These are phyloP conservation scores for Botryotinia narcissicola DNA, from an alignment of 2,329 filamentous ascomycete species.

Conservation along the genomic window DNA sequence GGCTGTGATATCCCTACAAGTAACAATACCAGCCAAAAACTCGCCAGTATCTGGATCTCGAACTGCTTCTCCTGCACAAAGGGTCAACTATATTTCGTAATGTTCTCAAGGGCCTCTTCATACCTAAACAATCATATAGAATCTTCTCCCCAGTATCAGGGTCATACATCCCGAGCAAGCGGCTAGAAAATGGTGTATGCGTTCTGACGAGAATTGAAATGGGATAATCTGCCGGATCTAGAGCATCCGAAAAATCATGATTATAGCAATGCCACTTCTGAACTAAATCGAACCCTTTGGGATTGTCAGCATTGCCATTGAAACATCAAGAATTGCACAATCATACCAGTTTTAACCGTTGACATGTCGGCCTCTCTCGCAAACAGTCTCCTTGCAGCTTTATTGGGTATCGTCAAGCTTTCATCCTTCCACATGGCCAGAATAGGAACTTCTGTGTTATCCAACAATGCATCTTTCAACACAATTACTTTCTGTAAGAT, in stretches of 20 bases:
- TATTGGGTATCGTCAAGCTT: constrained; percentile 70
- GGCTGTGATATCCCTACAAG: constrained; percentile 61
- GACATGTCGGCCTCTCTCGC: constrained; percentile 43
- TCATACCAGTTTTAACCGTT: constrained; percentile 42
- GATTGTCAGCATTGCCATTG: not conserved
- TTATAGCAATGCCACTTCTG: constrained; percentile 60
- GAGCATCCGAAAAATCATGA: constrained; percentile 60
- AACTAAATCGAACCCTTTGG: constrained; percentile 50
- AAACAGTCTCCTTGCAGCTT: constrained; percentile 51
- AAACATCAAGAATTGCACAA: not conserved
- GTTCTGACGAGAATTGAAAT: constrained; percentile 63
- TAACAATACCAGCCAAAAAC: constrained; percentile 68
- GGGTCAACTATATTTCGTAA: not conserved
- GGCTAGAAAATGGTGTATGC: constrained; percentile 56
- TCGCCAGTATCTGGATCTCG: constrained; percentile 65
- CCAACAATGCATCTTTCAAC: constrained; percentile 75
- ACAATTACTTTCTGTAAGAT: constrained; percentile 69
- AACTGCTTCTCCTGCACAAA: constrained; percentile 54
- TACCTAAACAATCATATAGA: constrained; percentile 60
- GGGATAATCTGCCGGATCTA: constrained; percentile 62
- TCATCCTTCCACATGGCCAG: constrained; percentile 80
- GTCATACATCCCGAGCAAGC: constrained; percentile 63
- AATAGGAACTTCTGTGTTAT: constrained; percentile 72
- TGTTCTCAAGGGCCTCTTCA: not conserved
- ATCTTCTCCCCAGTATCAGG: constrained; percentile 50